These are phyloP conservation scores for Umbilicaria muhlenbergii DNA, from an alignment of 495 filamentous ascomycete species.

Conservation along the genomic window DNA sequence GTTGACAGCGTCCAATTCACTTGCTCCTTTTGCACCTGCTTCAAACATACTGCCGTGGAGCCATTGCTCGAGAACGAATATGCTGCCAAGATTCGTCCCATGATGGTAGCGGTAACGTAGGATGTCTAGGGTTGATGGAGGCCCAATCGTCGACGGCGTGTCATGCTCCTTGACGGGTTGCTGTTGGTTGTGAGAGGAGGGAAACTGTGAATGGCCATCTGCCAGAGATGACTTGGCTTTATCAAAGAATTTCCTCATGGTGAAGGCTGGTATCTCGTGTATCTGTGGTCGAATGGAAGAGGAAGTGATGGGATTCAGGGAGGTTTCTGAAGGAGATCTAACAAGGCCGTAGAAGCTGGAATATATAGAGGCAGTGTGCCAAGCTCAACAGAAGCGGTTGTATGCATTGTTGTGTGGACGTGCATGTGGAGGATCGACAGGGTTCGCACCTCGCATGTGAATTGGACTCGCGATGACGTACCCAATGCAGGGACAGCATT, in stretches of 20 bases:
- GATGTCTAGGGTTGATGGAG: conserved; percentile 27
- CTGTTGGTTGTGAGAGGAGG: neutral
- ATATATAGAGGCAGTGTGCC: too few relatives aligned
- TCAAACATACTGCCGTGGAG: conserved; percentile 28
- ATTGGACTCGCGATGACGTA: too few relatives aligned
- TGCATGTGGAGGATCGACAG: too few relatives aligned
- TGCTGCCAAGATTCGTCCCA: conserved; percentile 37
- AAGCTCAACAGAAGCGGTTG: too few relatives aligned
- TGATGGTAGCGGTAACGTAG: conserved; percentile 39
- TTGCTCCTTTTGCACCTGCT: conserved; percentile 14
- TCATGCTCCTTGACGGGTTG: neutral
- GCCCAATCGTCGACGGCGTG: conserved; percentile 14
- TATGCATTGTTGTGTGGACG: too few relatives aligned
- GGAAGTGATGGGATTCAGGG: neutral
- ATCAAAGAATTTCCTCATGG: neutral
- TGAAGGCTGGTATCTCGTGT: neutral
- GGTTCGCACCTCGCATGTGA: too few relatives aligned
- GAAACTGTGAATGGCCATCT: too few relatives aligned
- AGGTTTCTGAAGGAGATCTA: too few relatives aligned
- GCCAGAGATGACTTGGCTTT: too few relatives aligned
- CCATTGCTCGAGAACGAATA: conserved; percentile 42
- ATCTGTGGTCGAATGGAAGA: neutral
- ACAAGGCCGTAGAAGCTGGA: too few relatives aligned
- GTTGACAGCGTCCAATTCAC: conserved; percentile 32
- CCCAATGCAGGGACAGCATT: too few relatives aligned